phyloP scores from a whole-genome alignment of 805 yeast species.

The Ogataea angusta region DNA sequence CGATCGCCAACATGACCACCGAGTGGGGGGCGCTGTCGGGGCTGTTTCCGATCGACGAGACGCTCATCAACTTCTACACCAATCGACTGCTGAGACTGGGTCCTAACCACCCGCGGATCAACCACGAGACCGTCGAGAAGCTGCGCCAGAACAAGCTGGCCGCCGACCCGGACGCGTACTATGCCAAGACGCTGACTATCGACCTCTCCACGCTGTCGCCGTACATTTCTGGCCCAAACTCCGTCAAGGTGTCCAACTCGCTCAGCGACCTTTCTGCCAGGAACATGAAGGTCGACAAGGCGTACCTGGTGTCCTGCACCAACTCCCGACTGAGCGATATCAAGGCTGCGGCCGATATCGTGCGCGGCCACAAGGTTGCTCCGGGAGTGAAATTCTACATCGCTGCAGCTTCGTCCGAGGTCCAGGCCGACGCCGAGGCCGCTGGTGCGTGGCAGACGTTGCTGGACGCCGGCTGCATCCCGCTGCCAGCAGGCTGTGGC shows the following conservation, averaged over 20 bases:
- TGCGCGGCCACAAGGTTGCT: conserved; percentile 79
- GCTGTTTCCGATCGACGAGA: conserved; percentile 90
- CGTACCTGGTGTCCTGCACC: conserved; percentile 96
- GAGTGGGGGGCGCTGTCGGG: conserved; percentile 99
- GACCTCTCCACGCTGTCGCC: conserved; percentile 83
- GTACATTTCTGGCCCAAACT: conserved; percentile 93
- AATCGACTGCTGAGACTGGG: conserved; percentile 46
- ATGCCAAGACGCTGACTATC: conserved; percentile 82
- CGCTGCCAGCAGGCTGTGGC: conserved; percentile 98
- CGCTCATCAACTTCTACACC: conserved; percentile 74
- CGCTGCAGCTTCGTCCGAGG: conserved; percentile 95
- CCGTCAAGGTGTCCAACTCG: conserved; percentile 86
- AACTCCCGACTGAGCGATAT: conserved; percentile 92
- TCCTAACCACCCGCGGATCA: conserved; percentile 76
- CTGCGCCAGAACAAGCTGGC: conserved; percentile 40
- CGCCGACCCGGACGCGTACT: conserved; percentile 76
- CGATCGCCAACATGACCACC: conserved; percentile 96
- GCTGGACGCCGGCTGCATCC: conserved; percentile 88
- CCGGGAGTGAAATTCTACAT: conserved; percentile 91
- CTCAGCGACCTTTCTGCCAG: conserved; percentile 69
- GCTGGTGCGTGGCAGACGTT: conserved; percentile 90
- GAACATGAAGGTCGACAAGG: conserved; percentile 81
- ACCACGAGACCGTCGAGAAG: conserved; percentile 51
- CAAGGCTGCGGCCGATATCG: conserved; percentile 88
- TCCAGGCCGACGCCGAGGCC: conserved; percentile 88